Conservation (phyloP, 495 filamentous ascomycete genomes). For the Penicillium roqueforti region DNA sequence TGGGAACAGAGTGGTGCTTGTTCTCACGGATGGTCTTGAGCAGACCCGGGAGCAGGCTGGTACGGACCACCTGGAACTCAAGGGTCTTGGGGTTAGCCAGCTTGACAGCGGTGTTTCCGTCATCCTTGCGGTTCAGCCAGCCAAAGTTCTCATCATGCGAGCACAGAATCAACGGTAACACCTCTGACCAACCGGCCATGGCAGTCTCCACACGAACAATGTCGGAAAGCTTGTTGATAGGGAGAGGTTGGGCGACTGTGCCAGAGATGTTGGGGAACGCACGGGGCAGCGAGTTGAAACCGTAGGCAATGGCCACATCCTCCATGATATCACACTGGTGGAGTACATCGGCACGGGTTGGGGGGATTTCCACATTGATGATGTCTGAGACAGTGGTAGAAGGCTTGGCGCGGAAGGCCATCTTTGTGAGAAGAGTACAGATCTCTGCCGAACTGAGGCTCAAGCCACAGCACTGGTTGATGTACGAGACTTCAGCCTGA, state of each 20-base stretch:
- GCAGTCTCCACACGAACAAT: conserved; percentile 87
- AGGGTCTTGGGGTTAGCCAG: conserved; percentile 94
- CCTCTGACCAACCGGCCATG: conserved; percentile 94
- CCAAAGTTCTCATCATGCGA: conserved; percentile 98
- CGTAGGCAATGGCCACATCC: conserved; percentile 91
- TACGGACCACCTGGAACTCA: conserved; percentile 96
- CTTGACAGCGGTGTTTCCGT: conserved; percentile 78
- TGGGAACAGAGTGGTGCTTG: conserved; percentile 80
- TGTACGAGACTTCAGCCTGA: conserved; percentile 81
- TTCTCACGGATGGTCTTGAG: conserved; percentile 96
- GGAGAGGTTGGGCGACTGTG: conserved; percentile 80
- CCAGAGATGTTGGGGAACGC: conserved; percentile 76
- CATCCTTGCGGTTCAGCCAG: conserved; percentile 89
- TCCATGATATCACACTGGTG: conserved; percentile 99
- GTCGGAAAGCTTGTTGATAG: conserved; percentile 90
- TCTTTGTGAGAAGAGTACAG: conserved; percentile 72
- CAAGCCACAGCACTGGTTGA: conserved; percentile 88
- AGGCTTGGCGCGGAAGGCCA: conserved; percentile 76
- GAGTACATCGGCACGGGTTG: conserved; percentile 88
- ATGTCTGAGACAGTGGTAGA: conserved; percentile 58
- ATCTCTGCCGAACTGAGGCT: conserved; percentile 65
- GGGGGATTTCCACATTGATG: conserved; percentile 76
- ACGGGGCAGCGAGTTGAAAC: conserved; percentile 89
- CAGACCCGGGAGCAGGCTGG: conserved; percentile 80
- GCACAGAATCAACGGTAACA: conserved; percentile 94